Percentiles rank a stretch among this genome's conserved stretches.
These are phyloP conservation scores for Suillus spraguei DNA, from an alignment of 768 basidiomycete species.

Conservation along the genomic window DNA sequence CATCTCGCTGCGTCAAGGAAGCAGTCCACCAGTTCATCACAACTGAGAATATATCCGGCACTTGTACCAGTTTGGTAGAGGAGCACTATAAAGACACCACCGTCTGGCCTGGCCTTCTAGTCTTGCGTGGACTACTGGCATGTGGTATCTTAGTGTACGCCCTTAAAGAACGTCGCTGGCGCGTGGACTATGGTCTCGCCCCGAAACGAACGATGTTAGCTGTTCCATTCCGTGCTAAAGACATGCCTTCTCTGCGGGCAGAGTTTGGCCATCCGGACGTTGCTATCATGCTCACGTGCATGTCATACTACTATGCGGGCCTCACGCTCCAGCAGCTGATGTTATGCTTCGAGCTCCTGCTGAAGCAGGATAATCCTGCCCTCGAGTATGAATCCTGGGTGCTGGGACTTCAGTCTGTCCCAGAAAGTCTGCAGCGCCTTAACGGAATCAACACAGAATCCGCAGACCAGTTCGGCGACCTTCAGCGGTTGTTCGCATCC, in stretches of 20 bases:
- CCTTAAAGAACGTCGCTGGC: conserved; percentile 1
- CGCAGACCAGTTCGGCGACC: background rate
- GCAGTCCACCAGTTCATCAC: conserved; percentile 30
- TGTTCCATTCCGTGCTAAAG: conserved; percentile 1
- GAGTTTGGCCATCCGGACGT: conserved; percentile 3
- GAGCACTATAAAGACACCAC: conserved; percentile 1
- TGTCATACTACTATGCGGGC: conserved; percentile 1
- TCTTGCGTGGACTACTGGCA: background rate
- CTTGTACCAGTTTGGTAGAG: conserved; percentile 12
- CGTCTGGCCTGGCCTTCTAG: background rate
- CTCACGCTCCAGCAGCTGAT: background rate
- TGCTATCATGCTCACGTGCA: background rate
- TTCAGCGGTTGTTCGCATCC: conserved; percentile 20
- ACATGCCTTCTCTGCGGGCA: conserved; percentile 1
- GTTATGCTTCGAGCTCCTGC: background rate
- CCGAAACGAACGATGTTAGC: background rate
- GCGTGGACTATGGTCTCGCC: background rate
- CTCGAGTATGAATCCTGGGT: background rate
- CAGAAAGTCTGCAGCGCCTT: background rate
- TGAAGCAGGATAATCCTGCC: conserved; percentile 1
- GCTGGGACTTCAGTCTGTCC: background rate
- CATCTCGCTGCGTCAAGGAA: background rate
- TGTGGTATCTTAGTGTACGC: conserved; percentile 1
- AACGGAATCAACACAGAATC: background rate
- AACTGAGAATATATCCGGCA: conserved; percentile 6